These are phyloP conservation scores for Pterulicium gracile DNA, from an alignment of 1,284 basidiomycete species.

Conservation along the genomic window DNA sequence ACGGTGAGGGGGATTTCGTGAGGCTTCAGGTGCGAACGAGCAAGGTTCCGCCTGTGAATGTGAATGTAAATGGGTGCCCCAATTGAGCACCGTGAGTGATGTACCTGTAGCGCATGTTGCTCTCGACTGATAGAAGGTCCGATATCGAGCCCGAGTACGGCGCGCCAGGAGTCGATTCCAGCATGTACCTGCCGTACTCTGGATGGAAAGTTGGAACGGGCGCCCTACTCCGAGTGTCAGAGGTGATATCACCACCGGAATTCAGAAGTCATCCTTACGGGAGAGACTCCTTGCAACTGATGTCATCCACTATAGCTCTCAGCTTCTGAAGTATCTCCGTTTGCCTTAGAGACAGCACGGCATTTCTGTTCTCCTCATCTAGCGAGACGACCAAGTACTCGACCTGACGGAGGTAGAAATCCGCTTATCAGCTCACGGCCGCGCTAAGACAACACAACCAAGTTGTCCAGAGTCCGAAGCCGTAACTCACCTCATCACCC, in stretches of 20 bases:
- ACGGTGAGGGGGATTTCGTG: constrained; percentile 91
- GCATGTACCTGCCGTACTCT: constrained; percentile 98
- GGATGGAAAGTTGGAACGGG: constrained; percentile 93
- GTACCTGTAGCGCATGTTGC: constrained; percentile 87
- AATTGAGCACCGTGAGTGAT: constrained; percentile 11
- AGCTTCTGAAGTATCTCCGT: constrained; percentile 88
- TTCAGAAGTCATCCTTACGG: constrained; percentile 38
- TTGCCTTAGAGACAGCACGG: constrained; percentile 85
- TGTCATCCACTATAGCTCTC: constrained; percentile 54
- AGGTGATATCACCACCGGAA: constrained; percentile 3
- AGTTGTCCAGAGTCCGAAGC: constrained; percentile 2
- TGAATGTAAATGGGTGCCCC: constrained; percentile 4
- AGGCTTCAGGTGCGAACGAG: constrained; percentile 71
- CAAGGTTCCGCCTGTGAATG: constrained; percentile 63
- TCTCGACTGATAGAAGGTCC: constrained; percentile 85
- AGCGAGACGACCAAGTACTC: constrained; percentile 95
- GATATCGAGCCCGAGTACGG: constrained; percentile 85
- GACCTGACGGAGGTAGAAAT: constrained; percentile 41
- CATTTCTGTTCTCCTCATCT: constrained; percentile 72
- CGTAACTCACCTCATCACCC: constrained; percentile 84
- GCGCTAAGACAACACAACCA: neutral
- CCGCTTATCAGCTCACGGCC: constrained; percentile 1
- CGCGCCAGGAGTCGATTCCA: constrained; percentile 93
- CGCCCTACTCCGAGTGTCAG: constrained; percentile 31
- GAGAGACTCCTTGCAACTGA: constrained; percentile 38